Evolutionary conservation across 2,329 filamentous ascomycete species (phyloP).

Genomic region (Emydomyces testavorans): DNA sequence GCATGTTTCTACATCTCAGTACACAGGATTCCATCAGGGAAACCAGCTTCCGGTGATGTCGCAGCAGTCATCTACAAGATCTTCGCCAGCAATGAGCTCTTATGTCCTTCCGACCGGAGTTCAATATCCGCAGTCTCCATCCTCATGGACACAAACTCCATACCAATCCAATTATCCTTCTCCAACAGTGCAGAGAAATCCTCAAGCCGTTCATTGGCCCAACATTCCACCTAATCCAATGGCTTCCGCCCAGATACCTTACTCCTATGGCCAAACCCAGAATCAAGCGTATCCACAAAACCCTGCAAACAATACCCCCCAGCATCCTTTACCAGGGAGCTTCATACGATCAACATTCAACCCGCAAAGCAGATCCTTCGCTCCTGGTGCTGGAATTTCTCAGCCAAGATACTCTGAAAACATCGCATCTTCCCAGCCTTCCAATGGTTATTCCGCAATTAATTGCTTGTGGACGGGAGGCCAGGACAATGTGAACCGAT

Average conservation of each 20-base stretch:
- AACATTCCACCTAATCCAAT: slow-evolving; percentile 29
- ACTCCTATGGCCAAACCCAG: slow-evolving; percentile 69
- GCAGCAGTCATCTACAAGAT: slow-evolving; percentile 28
- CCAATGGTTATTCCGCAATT: background rate
- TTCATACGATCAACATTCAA: slow-evolving; percentile 82
- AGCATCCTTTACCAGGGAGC: slow-evolving; percentile 75
- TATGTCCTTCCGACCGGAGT: slow-evolving; percentile 26
- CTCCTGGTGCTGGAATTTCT: slow-evolving; percentile 47
- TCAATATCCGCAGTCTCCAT: slow-evolving; percentile 24
- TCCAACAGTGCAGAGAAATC: slow-evolving; percentile 22
- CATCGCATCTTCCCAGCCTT: slow-evolving; percentile 16
- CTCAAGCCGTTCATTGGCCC: slow-evolving; percentile 29
- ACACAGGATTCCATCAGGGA: slow-evolving; percentile 29
- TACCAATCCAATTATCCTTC: slow-evolving; percentile 20
- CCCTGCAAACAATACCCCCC: slow-evolving; percentile 59
- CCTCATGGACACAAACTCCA: slow-evolving; percentile 26
- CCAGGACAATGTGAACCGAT: slow-evolving; percentile 2
- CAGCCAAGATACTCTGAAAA: slow-evolving; percentile 27
- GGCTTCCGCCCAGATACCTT: slow-evolving; percentile 41
- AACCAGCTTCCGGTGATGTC: slow-evolving; percentile 30
- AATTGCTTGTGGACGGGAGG: background rate
- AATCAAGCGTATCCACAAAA: slow-evolving; percentile 46
- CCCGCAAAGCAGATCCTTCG: slow-evolving; percentile 84
- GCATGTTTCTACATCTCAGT: slow-evolving; percentile 24
- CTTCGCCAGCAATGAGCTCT: slow-evolving; percentile 30